Base-by-base conservation (phyloP, 2,329 filamentous ascomycete species). In the Bipolaris sorokiniana region DNA sequence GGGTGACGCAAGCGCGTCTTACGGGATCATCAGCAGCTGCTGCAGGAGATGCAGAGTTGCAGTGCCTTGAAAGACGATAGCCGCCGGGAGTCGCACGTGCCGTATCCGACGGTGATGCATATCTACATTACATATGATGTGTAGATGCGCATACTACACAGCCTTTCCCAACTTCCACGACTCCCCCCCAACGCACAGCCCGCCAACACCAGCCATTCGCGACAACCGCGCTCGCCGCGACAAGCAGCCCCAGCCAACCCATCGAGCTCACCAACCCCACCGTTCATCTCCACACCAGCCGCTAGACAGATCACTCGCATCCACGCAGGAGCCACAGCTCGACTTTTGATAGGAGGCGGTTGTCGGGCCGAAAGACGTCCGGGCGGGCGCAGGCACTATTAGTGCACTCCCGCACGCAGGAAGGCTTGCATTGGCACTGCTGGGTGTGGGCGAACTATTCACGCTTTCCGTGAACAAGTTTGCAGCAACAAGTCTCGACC, bases 221-320 rank as follows among this genome's bases (percentile, higher is more conserved):
- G 42, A 56, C 44, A 65, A 59, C 60, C 63, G 63, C 63, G 56
- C 50, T 53, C 58, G 47, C 61, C 65, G 65, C 66, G 53, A 58
- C 57, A 66, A 47, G 48, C 66, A 58, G 34, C 26, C 42, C 55
- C 31, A 40, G 50, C 37, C 15, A 34, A 41, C 20, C 40, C 20
- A 48, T 56, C 44, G 41, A 51, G 26, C 34, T 42, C 46, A 31
- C 18, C 44, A 26, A 45, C 59, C 56, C 58, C 58, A 61, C 59
- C 51, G 48, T 64, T 62, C 58, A 55, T 63, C 58, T 45, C 65
- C 65, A 51, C 66, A 54, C 34, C 47, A 37, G 45, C 54, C 56
- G 58, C 66, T 65, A 68, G 48, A 57, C 28, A 26, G 53, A 69
- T 59, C 64, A 67, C 58, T 66, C 56, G 65, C 62, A 65, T 60